Evolutionary conservation across 2,329 filamentous ascomycete genomes (phyloP), one percentile per base, ranked within the genome.

Genomic region (Curvularia spicifera): DNA sequence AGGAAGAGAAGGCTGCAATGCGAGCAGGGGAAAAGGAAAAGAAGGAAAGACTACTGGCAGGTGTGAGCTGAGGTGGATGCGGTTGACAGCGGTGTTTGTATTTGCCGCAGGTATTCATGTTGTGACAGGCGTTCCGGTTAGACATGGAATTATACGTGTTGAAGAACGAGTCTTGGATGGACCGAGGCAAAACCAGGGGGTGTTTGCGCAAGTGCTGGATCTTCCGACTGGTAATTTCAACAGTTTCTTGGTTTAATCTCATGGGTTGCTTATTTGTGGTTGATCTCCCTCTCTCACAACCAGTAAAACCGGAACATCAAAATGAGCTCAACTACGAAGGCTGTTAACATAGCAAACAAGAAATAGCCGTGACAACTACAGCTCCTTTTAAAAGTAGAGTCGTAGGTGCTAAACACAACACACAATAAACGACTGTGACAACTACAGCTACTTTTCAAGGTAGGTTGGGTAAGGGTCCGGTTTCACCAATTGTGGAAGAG

Each of bases 41-140:
- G 84, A 88, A 91, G 63, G 93, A 97, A 83, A n/a, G n/a, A n/a
- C n/a, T n/a, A n/a, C n/a, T 96, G 64, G 83, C 49, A 20, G 68
- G 63, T 2, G 48, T 58, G 26, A 63, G 47, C 44, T 71, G 26
- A 45, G 15, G 15, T 6, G 46, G 33, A 10, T 7, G 9, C 5
- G 35, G 35, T 13, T 26, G 15, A 13, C 15, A 15, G 51, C 20
- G 26, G 37, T 6, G n/a, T n/a, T n/a, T n/a, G 44, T 28, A 42
- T 51, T 58, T 42, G 53, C 18, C 44, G 60, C 55, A 52, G 31
- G 48, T 37, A 48, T 48, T 28, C 43, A 53, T 37, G 48, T 43
- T 43, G 50, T n/a, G 49, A 15, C 12, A 59, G 60, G 56, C 45
- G 53, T 63, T 60, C 49, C 43, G 57, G 61, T 52, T 71, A 66